Conservation (phyloP, 208 protist genomes). For the Trichomonas gallinae region DNA sequence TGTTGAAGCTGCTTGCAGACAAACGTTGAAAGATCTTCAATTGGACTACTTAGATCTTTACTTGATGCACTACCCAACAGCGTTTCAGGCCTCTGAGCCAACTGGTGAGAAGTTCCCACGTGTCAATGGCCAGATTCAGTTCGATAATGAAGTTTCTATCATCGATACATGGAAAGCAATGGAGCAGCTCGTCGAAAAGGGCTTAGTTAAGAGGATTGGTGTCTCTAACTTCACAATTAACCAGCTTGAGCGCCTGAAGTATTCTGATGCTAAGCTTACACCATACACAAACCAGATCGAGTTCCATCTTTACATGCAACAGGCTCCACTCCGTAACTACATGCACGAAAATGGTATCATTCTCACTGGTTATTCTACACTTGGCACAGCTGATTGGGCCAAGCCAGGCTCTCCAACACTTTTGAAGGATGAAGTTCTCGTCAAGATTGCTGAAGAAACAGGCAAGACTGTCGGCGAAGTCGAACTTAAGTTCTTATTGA, state of each 20-base stretch:
- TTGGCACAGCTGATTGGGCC: background rate
- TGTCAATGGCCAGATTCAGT: too few relatives aligned
- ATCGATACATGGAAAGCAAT: conserved; percentile 13
- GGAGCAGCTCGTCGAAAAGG: background rate
- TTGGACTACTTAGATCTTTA: background rate
- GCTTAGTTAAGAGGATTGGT: background rate
- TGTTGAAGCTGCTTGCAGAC: background rate
- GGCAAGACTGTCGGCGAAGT: background rate
- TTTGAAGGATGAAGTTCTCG: background rate
- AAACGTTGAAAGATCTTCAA: background rate
- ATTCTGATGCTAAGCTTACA: background rate
- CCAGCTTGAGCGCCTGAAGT: background rate
- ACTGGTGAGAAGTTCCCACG: background rate
- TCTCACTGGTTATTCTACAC: conserved; percentile 29
- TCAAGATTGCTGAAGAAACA: background rate
- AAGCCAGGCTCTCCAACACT: background rate
- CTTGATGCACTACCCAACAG: background rate
- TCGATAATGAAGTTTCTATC: background rate
- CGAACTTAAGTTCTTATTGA: background rate
- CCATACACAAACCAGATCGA: background rate
- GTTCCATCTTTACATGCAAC: conserved; percentile 30
- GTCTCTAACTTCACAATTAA: background rate
- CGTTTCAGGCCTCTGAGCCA: background rate
- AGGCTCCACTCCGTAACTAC: conserved; percentile 29
- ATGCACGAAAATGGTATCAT: conserved; percentile 20